These are phyloP conservation scores for Vitis cinerea DNA, from an alignment of 164 flowering plant species.

Conservation along the genomic window DNA sequence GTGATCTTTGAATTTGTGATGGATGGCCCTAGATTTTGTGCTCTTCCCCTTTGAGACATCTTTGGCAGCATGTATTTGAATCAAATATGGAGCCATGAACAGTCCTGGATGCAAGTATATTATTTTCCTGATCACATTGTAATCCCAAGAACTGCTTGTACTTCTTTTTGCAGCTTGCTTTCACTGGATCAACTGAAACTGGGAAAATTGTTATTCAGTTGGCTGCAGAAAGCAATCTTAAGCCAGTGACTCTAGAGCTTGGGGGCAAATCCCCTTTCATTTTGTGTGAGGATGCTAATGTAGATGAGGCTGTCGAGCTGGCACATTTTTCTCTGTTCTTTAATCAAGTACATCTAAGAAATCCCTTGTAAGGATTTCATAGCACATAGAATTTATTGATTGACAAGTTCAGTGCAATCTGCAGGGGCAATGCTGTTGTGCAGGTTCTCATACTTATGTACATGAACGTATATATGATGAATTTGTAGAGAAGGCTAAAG, in stretches of 20 bases:
- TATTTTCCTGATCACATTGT: not conserved
- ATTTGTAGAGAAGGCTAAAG: not conserved
- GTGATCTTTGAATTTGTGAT: no score
- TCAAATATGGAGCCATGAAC: no score
- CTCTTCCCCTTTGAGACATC: no score
- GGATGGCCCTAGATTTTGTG: no score
- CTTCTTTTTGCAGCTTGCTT: constrained; percentile 40
- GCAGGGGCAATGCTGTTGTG: constrained; percentile 14
- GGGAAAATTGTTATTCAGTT: constrained; percentile 42
- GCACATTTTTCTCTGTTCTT: constrained; percentile 56
- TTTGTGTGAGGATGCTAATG: constrained; percentile 55
- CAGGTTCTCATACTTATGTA: constrained; percentile 2
- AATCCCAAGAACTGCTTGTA: not conserved
- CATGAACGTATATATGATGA: constrained; percentile 11
- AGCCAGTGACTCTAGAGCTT: constrained; percentile 47
- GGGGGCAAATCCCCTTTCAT: constrained; percentile 70
- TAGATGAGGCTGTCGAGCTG: constrained; percentile 51
- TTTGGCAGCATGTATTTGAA: no score
- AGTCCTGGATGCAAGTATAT: not conserved
- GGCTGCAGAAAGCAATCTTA: constrained; percentile 51
- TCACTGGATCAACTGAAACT: constrained; percentile 58
- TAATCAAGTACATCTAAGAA: constrained; percentile 33
- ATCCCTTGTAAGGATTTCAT: not conserved
- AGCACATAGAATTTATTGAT: no score
- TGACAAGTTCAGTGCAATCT: not conserved